Evolutionary conservation across 1,139 yeast species (phyloP).

Genomic region (Spencermartinsiella ligniputridi): DNA sequence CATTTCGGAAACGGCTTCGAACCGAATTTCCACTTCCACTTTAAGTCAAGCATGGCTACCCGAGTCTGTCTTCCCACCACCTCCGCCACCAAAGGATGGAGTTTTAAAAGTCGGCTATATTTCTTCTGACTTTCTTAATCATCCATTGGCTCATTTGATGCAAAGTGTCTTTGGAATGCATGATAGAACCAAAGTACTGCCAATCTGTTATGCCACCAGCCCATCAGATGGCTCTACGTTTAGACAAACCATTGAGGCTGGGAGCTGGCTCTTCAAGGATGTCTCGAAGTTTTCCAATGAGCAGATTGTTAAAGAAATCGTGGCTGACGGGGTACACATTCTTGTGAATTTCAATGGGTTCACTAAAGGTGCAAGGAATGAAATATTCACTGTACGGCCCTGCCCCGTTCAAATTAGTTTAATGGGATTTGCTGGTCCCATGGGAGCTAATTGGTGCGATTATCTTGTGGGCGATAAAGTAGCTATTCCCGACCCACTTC

Average conservation of each 20-base stretch:
- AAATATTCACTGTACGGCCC: constrained; percentile 33
- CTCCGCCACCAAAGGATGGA: constrained; percentile 28
- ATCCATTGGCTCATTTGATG: constrained; percentile 36
- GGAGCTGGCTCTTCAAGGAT: constrained; percentile 27
- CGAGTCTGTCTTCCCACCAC: constrained; percentile 31
- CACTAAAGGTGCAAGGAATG: constrained; percentile 35
- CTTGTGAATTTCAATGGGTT: constrained; percentile 35
- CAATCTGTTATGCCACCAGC: constrained; percentile 33
- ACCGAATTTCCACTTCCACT: constrained; percentile 29
- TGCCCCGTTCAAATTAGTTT: constrained; percentile 33
- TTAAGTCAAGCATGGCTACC: constrained; percentile 30
- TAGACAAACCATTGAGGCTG: constrained; percentile 28
- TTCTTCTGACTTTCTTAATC: constrained; percentile 35
- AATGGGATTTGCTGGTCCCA: constrained; percentile 36
- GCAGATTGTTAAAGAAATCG: constrained; percentile 27
- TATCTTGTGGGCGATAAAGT: constrained; percentile 30
- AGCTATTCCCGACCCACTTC: constrained; percentile 15
- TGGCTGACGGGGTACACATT: constrained; percentile 31
- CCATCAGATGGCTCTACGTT: constrained; percentile 30
- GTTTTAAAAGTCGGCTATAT: constrained; percentile 31
- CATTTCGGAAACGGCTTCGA: constrained; percentile 30
- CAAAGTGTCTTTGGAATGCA: constrained; percentile 35
- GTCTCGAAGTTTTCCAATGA: constrained; percentile 28
- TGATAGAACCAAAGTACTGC: constrained; percentile 22
- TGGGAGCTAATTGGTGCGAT: constrained; percentile 35